A percentile compares a stretch with the other conserved stretches of the same genome.
These are phyloP conservation scores for Candida tetrigidarum DNA, from an alignment of 1,139 yeast genomes.

Conservation along the genomic window DNA sequence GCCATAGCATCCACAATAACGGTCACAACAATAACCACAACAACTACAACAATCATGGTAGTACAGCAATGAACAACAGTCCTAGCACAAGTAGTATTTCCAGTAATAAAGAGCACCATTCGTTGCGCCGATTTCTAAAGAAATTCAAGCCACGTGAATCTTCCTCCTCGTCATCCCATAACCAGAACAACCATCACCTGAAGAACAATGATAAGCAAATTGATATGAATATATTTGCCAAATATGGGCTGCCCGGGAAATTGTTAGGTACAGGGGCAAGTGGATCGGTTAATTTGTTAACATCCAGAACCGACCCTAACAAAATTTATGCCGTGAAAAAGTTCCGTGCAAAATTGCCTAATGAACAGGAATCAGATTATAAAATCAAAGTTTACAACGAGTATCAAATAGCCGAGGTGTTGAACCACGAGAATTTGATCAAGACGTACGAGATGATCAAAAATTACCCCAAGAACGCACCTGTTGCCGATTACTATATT, in stretches of 20 bases:
- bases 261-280: slow-evolving; percentile 77
- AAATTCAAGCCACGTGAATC: slow-evolving; percentile 33
- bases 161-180: slow-evolving; percentile 3
- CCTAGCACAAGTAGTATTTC: slow-evolving; percentile 10
- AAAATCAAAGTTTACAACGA: slow-evolving; percentile 68
- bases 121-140: slow-evolving; percentile 43
- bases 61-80: slow-evolving; percentile 6
- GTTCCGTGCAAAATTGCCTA: slow-evolving; percentile 56
- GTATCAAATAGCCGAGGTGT: slow-evolving; percentile 63
- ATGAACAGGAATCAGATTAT: slow-evolving; percentile 60
- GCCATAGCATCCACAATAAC: background rate
- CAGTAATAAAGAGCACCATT: slow-evolving; percentile 26
- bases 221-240: slow-evolving; percentile 33
- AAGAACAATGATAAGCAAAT: slow-evolving; percentile 9
- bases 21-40: background rate
- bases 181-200: slow-evolving; percentile 5
- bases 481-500: slow-evolving; percentile 51
- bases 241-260: slow-evolving; percentile 63
- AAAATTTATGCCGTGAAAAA: slow-evolving; percentile 70
- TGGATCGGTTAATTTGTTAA: slow-evolving; percentile 69
- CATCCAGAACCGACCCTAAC: slow-evolving; percentile 46
- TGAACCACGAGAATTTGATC: slow-evolving; percentile 65
- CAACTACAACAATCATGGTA: background rate
- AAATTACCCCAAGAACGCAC: slow-evolving; percentile 19
- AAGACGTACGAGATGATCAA: slow-evolving; percentile 66